Evolutionary conservation across 1,284 basidiomycete species (phyloP).

Genomic region (Rugosomyces carneus): DNA sequence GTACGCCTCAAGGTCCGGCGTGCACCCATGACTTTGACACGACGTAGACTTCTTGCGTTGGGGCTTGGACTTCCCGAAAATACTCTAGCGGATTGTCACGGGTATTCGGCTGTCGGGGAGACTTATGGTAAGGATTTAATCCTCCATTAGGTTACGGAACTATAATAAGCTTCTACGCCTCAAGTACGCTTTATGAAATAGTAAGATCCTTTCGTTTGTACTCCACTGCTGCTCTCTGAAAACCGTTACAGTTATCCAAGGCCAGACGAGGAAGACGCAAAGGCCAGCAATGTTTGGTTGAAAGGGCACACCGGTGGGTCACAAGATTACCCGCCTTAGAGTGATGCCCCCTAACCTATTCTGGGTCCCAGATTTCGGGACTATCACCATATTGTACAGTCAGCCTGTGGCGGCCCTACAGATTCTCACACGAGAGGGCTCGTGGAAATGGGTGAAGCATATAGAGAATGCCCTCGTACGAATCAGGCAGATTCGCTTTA

Average conservation of each 20-base stretch:
- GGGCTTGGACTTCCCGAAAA: conserved; percentile 58
- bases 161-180: not conserved
- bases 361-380: conserved; percentile 44
- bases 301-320: conserved; percentile 54
- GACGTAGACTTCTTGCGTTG: conserved; percentile 41
- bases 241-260: conserved; percentile 25
- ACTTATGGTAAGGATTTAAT: conserved; percentile 35
- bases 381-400: conserved; percentile 52
- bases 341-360: not conserved
- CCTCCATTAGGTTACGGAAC: not conserved
- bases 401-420: conserved; percentile 58
- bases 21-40: not conserved
- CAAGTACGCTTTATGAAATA: conserved; percentile 55
- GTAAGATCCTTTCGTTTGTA: conserved; percentile 23
- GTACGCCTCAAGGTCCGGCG: conserved; percentile 20
- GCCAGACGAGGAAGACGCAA: conserved; percentile 46
- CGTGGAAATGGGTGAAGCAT: conserved; percentile 56
- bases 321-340: conserved; percentile 10
- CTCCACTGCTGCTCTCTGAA: not conserved
- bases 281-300: conserved; percentile 51
- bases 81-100: conserved; percentile 46
- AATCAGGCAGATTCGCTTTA: conserved; percentile 2
- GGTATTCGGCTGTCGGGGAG: conserved; percentile 36
- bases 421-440: conserved; percentile 43
- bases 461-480: conserved; percentile 53